Evolutionary conservation across 2,329 filamentous ascomycete genomes (phyloP).

Genomic region (Aspergillus carbonarius): DNA sequence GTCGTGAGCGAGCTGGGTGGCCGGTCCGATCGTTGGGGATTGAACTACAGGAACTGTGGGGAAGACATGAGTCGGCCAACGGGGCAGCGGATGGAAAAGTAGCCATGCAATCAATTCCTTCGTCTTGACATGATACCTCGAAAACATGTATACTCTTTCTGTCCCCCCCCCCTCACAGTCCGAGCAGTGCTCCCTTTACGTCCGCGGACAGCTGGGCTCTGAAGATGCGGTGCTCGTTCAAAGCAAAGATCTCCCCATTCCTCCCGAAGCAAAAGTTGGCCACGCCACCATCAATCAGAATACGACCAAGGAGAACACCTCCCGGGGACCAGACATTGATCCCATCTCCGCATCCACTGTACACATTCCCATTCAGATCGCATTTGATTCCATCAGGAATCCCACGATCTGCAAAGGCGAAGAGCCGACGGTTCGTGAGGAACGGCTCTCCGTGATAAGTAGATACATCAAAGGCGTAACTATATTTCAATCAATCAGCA

Average conservation of each 20-base stretch:
- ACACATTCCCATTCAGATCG: conserved; percentile 57
- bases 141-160: not conserved
- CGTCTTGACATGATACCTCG: not conserved
- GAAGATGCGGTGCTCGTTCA: conserved; percentile 49
- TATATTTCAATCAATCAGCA: conserved; percentile 1
- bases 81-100: not conserved
- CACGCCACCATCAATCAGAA: conserved; percentile 50
- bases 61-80: not conserved
- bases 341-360: conserved; percentile 56
- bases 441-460: conserved; percentile 37
- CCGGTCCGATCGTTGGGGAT: conserved; percentile 19
- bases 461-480: conserved; percentile 52
- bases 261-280: conserved; percentile 54
- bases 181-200: conserved; percentile 16
- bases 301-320: conserved; percentile 56
- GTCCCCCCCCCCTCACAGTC: not conserved
- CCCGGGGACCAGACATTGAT: conserved; percentile 54
- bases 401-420: conserved; percentile 51
- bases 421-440: conserved; percentile 52
- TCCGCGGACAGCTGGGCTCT: conserved; percentile 36
- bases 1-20: conserved; percentile 22
- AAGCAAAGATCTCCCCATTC: conserved; percentile 32
- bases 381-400: conserved; percentile 51
- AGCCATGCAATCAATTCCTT: not conserved
- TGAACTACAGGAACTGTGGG: conserved; percentile 23